A percentile compares a stretch with the other conserved stretches of the same genome.
Evolutionary conservation across 495 filamentous ascomycete genomes (phyloP).

Genomic region (Aspergillus affinis): DNA sequence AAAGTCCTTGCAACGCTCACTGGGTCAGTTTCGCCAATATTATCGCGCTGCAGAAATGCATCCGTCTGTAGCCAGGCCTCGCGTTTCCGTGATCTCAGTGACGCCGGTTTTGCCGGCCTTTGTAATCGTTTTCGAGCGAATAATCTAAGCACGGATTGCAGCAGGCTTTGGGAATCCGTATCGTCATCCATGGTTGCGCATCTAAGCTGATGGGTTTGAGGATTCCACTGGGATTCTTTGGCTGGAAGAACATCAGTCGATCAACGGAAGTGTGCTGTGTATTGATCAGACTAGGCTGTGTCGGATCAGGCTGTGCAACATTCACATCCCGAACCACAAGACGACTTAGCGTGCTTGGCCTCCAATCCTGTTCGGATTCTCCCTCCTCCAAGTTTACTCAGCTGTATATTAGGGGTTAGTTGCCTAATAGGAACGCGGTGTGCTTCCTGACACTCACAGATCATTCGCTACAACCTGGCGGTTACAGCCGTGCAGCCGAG

Average conservation of each 20-base stretch:
- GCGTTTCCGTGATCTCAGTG: constrained; percentile 25
- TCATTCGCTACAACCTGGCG: neutral
- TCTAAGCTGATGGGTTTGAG: constrained; percentile 10
- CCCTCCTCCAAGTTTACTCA: neutral
- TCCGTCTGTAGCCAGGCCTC: constrained; percentile 36
- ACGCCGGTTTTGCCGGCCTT: constrained; percentile 24
- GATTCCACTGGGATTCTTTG: constrained; percentile 13
- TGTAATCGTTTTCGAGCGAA: constrained; percentile 32
- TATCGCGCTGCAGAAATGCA: constrained; percentile 30
- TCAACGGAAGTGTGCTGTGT: constrained; percentile 14
- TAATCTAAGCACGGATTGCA: constrained; percentile 29
- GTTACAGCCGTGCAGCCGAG: neutral
- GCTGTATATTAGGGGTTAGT: neutral
- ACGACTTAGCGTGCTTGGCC: neutral
- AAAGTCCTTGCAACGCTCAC: constrained; percentile 24
- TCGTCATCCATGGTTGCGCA: constrained; percentile 20
- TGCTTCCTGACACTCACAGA: neutral
- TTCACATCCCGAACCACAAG: too few species aligned
- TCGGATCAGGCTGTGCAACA: neutral
- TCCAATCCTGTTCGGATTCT: neutral
- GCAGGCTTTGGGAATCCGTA: constrained; percentile 23
- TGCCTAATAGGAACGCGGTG: neutral
- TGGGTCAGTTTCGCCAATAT: constrained; percentile 25
- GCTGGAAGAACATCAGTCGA: constrained; percentile 12
- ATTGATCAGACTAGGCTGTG: constrained; percentile 1